Base-by-base conservation (phyloP, 2,329 filamentous ascomycete species). In the Cladosporium sp. region DNA sequence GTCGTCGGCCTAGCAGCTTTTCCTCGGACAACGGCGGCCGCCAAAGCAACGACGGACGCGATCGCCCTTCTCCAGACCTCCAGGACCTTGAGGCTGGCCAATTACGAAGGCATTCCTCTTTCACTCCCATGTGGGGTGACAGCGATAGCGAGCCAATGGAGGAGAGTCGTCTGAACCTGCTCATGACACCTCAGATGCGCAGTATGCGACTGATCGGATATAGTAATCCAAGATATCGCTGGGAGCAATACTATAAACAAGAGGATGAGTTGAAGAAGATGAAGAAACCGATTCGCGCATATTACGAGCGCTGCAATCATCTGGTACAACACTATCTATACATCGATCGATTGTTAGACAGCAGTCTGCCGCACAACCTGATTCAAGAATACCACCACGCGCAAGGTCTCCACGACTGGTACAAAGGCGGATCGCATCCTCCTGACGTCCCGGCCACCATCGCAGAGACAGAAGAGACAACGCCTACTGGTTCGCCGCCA, bases 301-400 rank as follows among this genome's bases (percentile, higher is more conserved):
- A 96, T 72, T 95, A 97, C 64, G 85, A 95, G 73, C 83, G 88
- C 38, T 92, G 85, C 64, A 97, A 97, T 70, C 84, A 85, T 59
- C 76, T 96, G 38, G 83, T 97, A 53, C 88, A 93, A 67, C 87
- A 95, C 66, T 97, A 96, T 67, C 77, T 95, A 56, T 96, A 95
- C 67, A 96, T 96, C 61, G 92, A 96, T 70, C 82, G 86, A 47
- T 76, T 97, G 51, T 79, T 97, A 54, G 90, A 96, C 70, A 96
- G 89, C 7, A 91, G 89, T 24, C 80, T 96, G n/a, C 91, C 91
- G 2, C 91, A 95, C 64, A 85, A 92, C 61, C 76, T 97, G 39
- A 83, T 97, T 52, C 91, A 95, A 64, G 91, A 96, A 69, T 96
- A 96, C 68, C 84, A 84, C 56, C 75, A 85, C 56, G 73, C 83